phyloP scores from a whole-genome alignment of 768 basidiomycete genomes.

The Termitomyces heimii region DNA sequence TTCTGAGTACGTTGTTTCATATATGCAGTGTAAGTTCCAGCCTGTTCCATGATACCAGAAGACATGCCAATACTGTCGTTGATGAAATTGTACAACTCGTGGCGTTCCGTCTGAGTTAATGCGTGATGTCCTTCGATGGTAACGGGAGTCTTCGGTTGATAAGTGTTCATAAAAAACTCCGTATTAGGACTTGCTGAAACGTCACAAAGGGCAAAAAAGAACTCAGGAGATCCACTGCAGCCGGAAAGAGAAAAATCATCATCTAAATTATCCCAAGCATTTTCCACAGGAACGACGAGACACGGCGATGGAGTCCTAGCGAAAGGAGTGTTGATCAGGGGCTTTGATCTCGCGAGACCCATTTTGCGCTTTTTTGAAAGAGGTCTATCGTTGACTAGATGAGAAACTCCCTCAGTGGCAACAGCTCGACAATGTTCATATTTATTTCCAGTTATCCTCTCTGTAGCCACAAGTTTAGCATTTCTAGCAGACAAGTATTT shows the following conservation, averaged over 20 bases:
- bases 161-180: conserved; percentile 1
- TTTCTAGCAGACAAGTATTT: conserved; percentile 4
- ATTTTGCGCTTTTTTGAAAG: background rate
- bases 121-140: conserved; percentile 23
- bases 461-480: conserved; percentile 13
- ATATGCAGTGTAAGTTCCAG: conserved; percentile 44
- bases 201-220: conserved; percentile 10
- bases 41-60: conserved; percentile 40
- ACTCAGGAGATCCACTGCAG: conserved; percentile 4
- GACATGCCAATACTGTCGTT: conserved; percentile 42
- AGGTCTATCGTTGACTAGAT: background rate
- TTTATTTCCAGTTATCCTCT: conserved; percentile 7
- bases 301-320: conserved; percentile 13
- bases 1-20: conserved; percentile 43
- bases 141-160: conserved; percentile 12
- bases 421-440: background rate
- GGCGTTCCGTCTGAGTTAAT: conserved; percentile 40
- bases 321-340: background rate
- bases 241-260: conserved; percentile 14
- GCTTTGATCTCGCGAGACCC: background rate
- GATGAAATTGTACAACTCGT: conserved; percentile 45
- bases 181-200: background rate
- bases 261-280: conserved; percentile 11
- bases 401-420: background rate
- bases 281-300: conserved; percentile 20